Conservation (phyloP, 768 basidiomycete species). For the Rhodotorula graminis region DNA sequence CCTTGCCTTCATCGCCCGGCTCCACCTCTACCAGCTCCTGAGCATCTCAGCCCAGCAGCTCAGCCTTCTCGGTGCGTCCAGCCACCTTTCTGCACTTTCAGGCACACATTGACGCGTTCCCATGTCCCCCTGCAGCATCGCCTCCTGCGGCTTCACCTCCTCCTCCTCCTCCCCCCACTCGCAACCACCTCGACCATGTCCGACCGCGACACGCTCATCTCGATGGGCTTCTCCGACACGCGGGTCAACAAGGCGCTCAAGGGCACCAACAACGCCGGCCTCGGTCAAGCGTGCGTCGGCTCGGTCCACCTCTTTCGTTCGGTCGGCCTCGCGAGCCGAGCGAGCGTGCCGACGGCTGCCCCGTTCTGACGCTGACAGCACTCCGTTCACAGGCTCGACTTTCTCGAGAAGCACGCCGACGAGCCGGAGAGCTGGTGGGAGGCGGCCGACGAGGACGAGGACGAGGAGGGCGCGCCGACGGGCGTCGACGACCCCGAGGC, state of each 20-base stretch:
- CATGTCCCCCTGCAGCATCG: too few relatives aligned
- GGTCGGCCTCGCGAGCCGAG: neutral
- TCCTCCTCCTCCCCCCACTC: too few relatives aligned
- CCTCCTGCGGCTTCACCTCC: too few relatives aligned
- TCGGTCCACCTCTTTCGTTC: neutral
- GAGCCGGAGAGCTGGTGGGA: conserved; percentile 6
- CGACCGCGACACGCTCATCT: conserved; percentile 19
- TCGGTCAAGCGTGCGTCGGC: conserved; percentile 5
- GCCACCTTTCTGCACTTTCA: too few relatives aligned
- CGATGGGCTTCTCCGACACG: conserved; percentile 26
- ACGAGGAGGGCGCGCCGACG: conserved; percentile 48
- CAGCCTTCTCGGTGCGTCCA: too few relatives aligned
- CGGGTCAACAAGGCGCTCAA: conserved; percentile 8
- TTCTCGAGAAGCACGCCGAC: conserved; percentile 24
- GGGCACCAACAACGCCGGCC: neutral
- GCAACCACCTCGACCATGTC: conserved; percentile 1
- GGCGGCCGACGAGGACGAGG: conserved; percentile 14
- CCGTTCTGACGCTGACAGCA: too few relatives aligned
- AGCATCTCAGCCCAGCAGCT: too few relatives aligned
- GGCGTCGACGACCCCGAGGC: conserved; percentile 48
- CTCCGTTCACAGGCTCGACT: conserved; percentile 47
- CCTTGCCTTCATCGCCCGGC: too few relatives aligned
- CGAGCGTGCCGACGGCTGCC: too few relatives aligned
- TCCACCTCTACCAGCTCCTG: too few relatives aligned
- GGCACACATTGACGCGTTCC: too few relatives aligned